Evolutionary conservation across 2,329 filamentous ascomycete genomes (phyloP), one percentile per base, ranked within the genome.

Genomic region (Harringtonia lauricola): DNA sequence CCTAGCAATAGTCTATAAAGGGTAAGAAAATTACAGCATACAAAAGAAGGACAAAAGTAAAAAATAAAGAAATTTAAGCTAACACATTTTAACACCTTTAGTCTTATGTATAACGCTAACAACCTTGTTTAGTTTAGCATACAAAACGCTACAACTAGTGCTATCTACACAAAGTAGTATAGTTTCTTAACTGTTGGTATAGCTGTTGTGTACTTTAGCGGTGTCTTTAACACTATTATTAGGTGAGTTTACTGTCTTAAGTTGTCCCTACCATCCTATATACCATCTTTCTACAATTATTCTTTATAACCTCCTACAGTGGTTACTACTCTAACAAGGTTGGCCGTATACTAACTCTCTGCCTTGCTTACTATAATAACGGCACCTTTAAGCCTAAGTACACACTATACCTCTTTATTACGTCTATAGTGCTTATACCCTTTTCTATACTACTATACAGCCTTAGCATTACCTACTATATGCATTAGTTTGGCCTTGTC

Each of bases 1-100:
- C 57, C 66, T 66, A 0, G 59, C 64, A 6, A 60, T 68, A 9
- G 62, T 67, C 38, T 67, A 62, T 43, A 56, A 59, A 0, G 43
- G 58, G 41, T 42, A 9, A 4, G n/a, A n/a, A n/a, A n/a, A n/a
- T n/a, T n/a, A n/a, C n/a, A n/a, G n/a, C n/a, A n/a, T n/a, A n/a
- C n/a, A n/a, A n/a, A n/a, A n/a, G n/a, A n/a, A n/a, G n/a, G n/a
- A n/a, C n/a, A n/a, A n/a, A n/a, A n/a, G n/a, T n/a, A n/a, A n/a
- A n/a, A n/a, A n/a, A n/a, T n/a, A n/a, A n/a, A n/a, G n/a, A n/a
- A n/a, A n/a, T n/a, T n/a, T n/a, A n/a, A n/a, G n/a, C n/a, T n/a
- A n/a, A n/a, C n/a, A n/a, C n/a, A n/a, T n/a, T n/a, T n/a, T n/a
- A n/a, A n/a, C n/a, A n/a, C n/a, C n/a, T n/a, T n/a, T n/a, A 42